Base-by-base conservation (phyloP, 1,139 yeast species). In the Suhomyces guaymorum region DNA sequence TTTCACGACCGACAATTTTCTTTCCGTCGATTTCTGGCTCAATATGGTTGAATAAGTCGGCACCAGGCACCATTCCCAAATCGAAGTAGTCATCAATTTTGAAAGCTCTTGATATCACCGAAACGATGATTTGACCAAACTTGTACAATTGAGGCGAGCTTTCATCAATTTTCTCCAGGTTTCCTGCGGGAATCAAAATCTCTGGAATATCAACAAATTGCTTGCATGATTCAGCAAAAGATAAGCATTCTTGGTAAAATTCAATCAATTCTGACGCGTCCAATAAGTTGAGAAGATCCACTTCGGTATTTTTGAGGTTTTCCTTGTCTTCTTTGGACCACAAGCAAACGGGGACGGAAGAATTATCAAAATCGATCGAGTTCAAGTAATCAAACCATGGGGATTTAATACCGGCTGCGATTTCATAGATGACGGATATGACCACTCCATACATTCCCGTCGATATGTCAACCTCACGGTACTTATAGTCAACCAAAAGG, bases 41-140 rank as follows among this genome's bases (percentile, higher is more conserved):
- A 24, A 75, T 63, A 54, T 88, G 96, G 48, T 89, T 89, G 62
- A 89, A 89, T 32, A 90, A 63, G 57, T 90, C 96, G 0, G 96
- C 97, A 11, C 90, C 90, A 0, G 97, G 96, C 19, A 89, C 96
- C 41, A 90, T 63, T 0, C 85, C 86, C 25, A 83, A 70, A 17
- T 81, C 85, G 48, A 82, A 86, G 54, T 62, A 88, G 30, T 70
- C 72, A 55, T 90, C 97, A 13, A 90, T 79, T 35, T 80, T 81
- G 54, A 89, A 88, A 1, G 90, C 89, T 40, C 96, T 70, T 1
- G 95, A 80, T 0, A 89, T 78, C 10, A 87, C 80, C 1, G 80
- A 72, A 51, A 71, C 77, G 4, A 77, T 71, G 12, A 65, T 60
- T 9, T 73, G 70, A 2, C 80, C 82, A 54, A 80, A 82, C 10